Evolutionary conservation across 768 basidiomycete species (phyloP).

Genomic region (Termitomyces sp.): DNA sequence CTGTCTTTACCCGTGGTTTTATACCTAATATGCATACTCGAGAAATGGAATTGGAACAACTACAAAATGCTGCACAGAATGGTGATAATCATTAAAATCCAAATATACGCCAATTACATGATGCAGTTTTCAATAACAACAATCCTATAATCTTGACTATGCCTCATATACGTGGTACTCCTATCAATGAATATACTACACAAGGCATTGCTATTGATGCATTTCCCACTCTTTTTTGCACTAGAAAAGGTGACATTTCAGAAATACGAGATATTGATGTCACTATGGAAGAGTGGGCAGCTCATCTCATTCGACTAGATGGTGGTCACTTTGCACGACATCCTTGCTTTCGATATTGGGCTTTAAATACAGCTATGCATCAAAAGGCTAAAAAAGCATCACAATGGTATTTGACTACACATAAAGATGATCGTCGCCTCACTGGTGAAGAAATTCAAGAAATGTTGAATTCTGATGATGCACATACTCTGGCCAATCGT

Average conservation of each 20-base stretch:
- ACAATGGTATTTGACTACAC: conserved; percentile 6
- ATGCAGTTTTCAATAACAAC: background rate
- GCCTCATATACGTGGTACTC: background rate
- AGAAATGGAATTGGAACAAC: background rate
- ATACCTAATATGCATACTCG: background rate
- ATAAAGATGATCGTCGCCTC: conserved; percentile 4
- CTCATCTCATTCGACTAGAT: background rate
- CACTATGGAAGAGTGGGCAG: background rate
- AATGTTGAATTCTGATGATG: conserved; percentile 10
- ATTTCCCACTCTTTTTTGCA: background rate
- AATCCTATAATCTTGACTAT: background rate
- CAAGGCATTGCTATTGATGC: background rate
- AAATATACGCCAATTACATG: background rate
- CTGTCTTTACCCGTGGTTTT: background rate
- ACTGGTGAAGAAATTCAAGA: conserved; percentile 1
- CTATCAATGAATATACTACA: background rate
- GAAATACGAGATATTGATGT: background rate
- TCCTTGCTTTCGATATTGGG: background rate
- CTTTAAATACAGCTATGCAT: conserved; percentile 5
- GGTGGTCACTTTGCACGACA: background rate
- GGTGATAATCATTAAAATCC: background rate
- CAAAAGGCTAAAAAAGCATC: conserved; percentile 6
- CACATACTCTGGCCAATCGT: conserved; percentile 10
- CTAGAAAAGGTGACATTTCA: background rate
- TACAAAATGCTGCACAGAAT: background rate